Evolutionary conservation across 257 asterid genomes (phyloP).

Genomic region (Ocimum tenuiflorum): DNA sequence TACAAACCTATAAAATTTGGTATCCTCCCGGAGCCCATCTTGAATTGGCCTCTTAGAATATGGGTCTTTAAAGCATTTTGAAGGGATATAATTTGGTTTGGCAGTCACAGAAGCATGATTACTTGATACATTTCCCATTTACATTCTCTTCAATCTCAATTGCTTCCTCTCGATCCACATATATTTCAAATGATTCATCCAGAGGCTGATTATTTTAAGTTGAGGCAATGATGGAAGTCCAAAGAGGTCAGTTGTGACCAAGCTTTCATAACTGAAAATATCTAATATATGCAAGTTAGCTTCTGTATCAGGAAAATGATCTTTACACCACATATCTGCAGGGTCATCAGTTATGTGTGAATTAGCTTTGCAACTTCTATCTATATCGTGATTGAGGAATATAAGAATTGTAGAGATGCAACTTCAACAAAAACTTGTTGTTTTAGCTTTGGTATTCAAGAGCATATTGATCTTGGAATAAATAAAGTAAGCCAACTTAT

Average conservation of each 20-base stretch:
- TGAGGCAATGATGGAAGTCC: slow-evolving; percentile 21
- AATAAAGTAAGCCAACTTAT: too few relatives aligned
- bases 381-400: too few relatives aligned
- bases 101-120: slow-evolving; percentile 41
- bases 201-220: slow-evolving; percentile 27
- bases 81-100: slow-evolving; percentile 36
- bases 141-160: slow-evolving; percentile 25
- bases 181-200: slow-evolving; percentile 55
- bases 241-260: slow-evolving; percentile 25
- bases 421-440: too few relatives aligned
- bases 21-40: slow-evolving; percentile 58
- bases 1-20: slow-evolving; percentile 66
- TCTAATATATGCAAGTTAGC: slow-evolving; percentile 15
- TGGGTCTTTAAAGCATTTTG: slow-evolving; percentile 33
- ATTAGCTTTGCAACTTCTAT: slow-evolving; percentile 26
- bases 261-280: slow-evolving; percentile 39
- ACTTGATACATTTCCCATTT: slow-evolving; percentile 21
- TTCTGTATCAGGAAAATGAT: slow-evolving; percentile 18
- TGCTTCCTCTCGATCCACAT: slow-evolving; percentile 57
- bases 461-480: too few relatives aligned
- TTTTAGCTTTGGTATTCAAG: too few relatives aligned
- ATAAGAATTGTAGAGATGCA: too few relatives aligned
- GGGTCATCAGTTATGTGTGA: slow-evolving; percentile 7
- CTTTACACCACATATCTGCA: slow-evolving; percentile 6
- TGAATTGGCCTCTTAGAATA: slow-evolving; percentile 36